Evolutionary conservation across 2,329 filamentous ascomycete genomes (phyloP).

Genomic region (Colletotrichum tropicicola): DNA sequence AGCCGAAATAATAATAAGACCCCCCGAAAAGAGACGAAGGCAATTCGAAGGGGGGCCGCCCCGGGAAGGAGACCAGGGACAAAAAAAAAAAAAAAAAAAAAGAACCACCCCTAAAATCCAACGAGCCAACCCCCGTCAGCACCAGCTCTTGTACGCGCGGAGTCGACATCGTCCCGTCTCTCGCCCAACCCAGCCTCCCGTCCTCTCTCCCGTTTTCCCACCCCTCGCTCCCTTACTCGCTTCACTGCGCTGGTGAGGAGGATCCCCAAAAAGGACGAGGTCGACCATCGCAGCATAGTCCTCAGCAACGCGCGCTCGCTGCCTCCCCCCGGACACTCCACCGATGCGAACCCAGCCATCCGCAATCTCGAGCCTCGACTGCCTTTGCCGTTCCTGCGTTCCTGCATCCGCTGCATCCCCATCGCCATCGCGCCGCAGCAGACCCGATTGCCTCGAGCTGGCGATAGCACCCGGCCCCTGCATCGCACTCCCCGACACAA

Average conservation of each 20-base stretch:
- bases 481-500: slow-evolving; percentile 6
- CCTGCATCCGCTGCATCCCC: slow-evolving; percentile 27
- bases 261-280: slow-evolving; percentile 46
- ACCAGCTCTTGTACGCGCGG: slow-evolving; percentile 23
- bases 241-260: slow-evolving; percentile 28
- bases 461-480: slow-evolving; percentile 11
- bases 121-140: slow-evolving; percentile 29
- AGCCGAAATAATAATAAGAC: slow-evolving; percentile 23
- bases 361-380: slow-evolving; percentile 45
- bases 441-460: slow-evolving; percentile 19
- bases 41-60: slow-evolving; percentile 14
- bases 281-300: slow-evolving; percentile 39
- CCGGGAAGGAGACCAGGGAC: neutral
- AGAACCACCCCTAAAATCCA: slow-evolving; percentile 17
- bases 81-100: slow-evolving; percentile 7
- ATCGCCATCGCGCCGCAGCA: slow-evolving; percentile 18
- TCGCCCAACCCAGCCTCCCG: slow-evolving; percentile 25
- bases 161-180: slow-evolving; percentile 25
- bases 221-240: slow-evolving; percentile 28
- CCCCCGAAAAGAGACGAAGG: slow-evolving; percentile 15
- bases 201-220: slow-evolving; percentile 12
- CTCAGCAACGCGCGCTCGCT: slow-evolving; percentile 36
- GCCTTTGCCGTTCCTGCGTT: slow-evolving; percentile 39
- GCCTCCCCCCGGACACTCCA: slow-evolving; percentile 39
- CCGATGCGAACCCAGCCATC: slow-evolving; percentile 57